Evolutionary conservation across 1,284 basidiomycete genomes (phyloP), one percentile per base, ranked within the genome.

Genomic region (Inonotus obliquus): DNA sequence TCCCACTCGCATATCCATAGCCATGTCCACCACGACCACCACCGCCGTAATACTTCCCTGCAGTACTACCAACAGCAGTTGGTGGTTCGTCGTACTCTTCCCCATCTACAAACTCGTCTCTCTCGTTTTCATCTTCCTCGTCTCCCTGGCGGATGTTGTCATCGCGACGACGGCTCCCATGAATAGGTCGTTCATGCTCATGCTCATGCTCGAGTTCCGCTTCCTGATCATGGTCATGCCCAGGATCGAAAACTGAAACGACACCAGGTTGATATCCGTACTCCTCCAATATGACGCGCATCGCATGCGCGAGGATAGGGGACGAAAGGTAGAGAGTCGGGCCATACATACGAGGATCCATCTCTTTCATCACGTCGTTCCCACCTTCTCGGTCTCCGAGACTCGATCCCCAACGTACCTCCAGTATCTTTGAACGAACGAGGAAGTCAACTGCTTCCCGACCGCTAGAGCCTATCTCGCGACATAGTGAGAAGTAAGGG

Each of bases 271-370:
- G 54, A 29, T 61, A 86, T 66, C 89, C 85, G 65, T 91, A 91
- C 73, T 92, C 91, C 68, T 82, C 79, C 23, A 92, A 81, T 13
- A 92, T 90, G 69, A 87, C 83, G 54, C 82, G 76, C 89, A 92
- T 92, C 52, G 91, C 90, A 71, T 77, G 89, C 27, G 85, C 76
- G 82, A 92, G 87, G 62, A 92, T 87, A 1, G 90, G 89, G 2
- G 89, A 88, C 21, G 82, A 80, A 9, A 90, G 86, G 29, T 89
- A 77, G 59, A 92, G 69, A 71, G 85, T 86, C 10, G 90, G 89
- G 1, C 88, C 88, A 52, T 32, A 32, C 32, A 32, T 32, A 32
- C 32, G 9, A 32, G 89, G 77, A 54, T 78, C 76, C 23, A 77
- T 76, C 32, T 74, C 76, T 25, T 75, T 72, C 29, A 6, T 19